These are phyloP conservation scores for Lactarius trivialis DNA, from an alignment of 768 basidiomycete genomes.

Conservation along the genomic window DNA sequence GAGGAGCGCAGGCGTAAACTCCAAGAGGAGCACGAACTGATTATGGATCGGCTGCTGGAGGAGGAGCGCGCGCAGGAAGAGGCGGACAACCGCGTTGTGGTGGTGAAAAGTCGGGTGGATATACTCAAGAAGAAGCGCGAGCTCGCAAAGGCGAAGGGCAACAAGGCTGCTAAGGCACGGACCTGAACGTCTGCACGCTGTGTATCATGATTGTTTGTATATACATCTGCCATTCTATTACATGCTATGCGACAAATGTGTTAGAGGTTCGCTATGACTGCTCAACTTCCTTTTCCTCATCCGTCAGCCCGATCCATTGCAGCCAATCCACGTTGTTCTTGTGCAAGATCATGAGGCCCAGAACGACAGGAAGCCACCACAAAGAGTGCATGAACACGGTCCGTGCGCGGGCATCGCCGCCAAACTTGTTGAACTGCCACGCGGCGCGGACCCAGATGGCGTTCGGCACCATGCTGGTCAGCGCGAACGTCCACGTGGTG, in stretches of 20 bases:
- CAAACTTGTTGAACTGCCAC: constrained; percentile 63
- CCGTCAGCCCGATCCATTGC: constrained; percentile 43
- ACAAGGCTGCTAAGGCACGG: constrained; percentile 10
- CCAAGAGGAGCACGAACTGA: constrained; percentile 70
- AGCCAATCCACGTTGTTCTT: constrained; percentile 82
- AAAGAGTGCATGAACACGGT: constrained; percentile 72
- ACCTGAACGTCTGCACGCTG: background rate
- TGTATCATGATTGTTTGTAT: background rate
- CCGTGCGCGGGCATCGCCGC: constrained; percentile 73
- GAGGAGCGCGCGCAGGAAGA: constrained; percentile 86
- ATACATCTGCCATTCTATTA: background rate
- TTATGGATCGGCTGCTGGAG: constrained; percentile 79
- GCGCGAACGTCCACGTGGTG: constrained; percentile 86
- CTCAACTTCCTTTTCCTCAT: constrained; percentile 4
- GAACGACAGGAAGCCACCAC: constrained; percentile 85
- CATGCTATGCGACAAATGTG: background rate
- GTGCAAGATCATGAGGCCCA: constrained; percentile 93
- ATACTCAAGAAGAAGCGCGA: constrained; percentile 45
- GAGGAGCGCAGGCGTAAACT: constrained; percentile 46
- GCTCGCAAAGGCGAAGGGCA: constrained; percentile 22
- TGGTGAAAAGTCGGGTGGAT: constrained; percentile 61
- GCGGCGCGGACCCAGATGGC: constrained; percentile 59
- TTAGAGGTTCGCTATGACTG: background rate
- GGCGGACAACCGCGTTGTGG: constrained; percentile 66
- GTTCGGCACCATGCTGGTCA: constrained; percentile 74